These are phyloP conservation scores for Claviceps purpurea DNA, from an alignment of 2,329 filamentous ascomycete genomes.

Conservation along the genomic window DNA sequence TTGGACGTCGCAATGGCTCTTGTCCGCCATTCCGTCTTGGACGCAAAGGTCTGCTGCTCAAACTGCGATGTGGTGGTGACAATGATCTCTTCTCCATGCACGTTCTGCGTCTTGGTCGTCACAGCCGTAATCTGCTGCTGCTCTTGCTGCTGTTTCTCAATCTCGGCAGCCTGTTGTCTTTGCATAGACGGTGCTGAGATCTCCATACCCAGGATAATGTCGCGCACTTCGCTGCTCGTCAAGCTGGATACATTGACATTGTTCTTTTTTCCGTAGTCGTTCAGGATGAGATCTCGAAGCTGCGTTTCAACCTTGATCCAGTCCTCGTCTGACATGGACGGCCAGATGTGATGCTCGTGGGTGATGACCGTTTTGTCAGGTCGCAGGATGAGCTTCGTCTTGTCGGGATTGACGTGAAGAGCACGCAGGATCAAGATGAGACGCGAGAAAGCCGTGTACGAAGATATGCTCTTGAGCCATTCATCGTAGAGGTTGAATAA, in stretches of 20 bases:
- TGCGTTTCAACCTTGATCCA: conserved; percentile 99
- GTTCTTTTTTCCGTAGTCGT: conserved; percentile 99
- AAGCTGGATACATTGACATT: conserved; percentile 97
- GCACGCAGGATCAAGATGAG: conserved; percentile 86
- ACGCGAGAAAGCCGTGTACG: conserved; percentile 95
- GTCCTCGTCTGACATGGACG: conserved; percentile 81
- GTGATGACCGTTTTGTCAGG: conserved; percentile 98
- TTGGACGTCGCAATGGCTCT: conserved; percentile 94
- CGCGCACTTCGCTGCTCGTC: conserved; percentile 91
- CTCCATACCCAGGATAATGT: conserved; percentile 99
- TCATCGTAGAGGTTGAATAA: conserved; percentile 98
- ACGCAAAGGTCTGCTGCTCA: conserved; percentile 93
- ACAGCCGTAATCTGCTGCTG: conserved; percentile 93
- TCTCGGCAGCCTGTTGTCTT: conserved; percentile 93
- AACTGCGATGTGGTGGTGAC: conserved; percentile 97
- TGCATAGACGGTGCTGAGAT: conserved; percentile 97
- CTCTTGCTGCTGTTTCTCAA: conserved; percentile 97
- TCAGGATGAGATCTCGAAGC: conserved; percentile 86
- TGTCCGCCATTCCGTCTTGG: conserved; percentile 97
- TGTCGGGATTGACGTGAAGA: conserved; percentile 94
- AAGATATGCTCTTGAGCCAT: conserved; percentile 96
- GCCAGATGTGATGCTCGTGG: conserved; percentile 98
- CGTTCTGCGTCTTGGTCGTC: conserved; percentile 95
- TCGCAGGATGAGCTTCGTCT: conserved; percentile 88
- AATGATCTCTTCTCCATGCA: conserved; percentile 93